Evolutionary conservation across 345 rosid genomes (phyloP), one percentile per base, ranked within the genome.

Genomic region (Capsella bursapastoris): DNA sequence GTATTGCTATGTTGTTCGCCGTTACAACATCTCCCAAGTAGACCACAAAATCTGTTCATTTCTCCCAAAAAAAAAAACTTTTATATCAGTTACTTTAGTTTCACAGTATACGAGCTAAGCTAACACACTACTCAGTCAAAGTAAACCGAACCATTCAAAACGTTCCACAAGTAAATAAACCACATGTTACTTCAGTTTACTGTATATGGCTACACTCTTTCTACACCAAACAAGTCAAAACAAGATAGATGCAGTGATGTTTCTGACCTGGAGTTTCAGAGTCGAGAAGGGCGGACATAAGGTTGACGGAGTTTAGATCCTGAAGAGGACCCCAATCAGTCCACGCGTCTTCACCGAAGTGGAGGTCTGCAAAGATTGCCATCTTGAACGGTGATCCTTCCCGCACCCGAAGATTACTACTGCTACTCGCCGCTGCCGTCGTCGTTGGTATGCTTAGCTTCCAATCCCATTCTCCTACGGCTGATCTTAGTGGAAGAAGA

Each of bases 1-100:
- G 85, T 31, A 82, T 78, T 38, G 87, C 75, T 50, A 94, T 82
- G 82, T 88, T 91, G 78, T 94, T 85, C 13, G 93, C 98, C 0
- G 97, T 91, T 32, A 93, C 77, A 4, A 93, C 89, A 85, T 91
- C 97, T 70, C 98, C 98, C 37, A 93, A 91, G 68, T 91, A 93
- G 4, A 89, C 81, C 31, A 89, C 97, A 64, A 91, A 89, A 86
- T 86, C 98, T 93, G 85, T 55, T 53, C 37, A 28, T 48, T 9
- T 47, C 57, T 3, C 58, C 34, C 22, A 10, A 37, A 9, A 0
- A 44, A 14, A 3, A 34, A 57, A 15, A 5, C 72, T 0, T 47
- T 49, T 74, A 29, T 35, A 51, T 66, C 28, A 61, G 63, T 22
- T 22, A 22, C 2, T 1, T 22, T 22, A 22, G 25, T 22, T 22